phyloP scores from a whole-genome alignment of 257 asterid genomes.

The Capsicum baccatum region DNA sequence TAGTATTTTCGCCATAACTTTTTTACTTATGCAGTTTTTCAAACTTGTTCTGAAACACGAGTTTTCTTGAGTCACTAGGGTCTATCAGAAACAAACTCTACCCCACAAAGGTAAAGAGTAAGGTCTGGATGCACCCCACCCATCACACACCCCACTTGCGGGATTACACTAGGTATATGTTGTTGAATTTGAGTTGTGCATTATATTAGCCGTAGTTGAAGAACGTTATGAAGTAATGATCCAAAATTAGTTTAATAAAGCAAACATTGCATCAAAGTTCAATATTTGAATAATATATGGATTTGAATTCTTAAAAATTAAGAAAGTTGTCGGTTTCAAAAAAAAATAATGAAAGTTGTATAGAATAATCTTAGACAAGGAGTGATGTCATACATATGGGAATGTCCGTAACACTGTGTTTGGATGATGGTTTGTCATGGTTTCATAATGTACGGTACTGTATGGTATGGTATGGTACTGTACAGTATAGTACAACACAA shows the following conservation, averaged over 20 bases:
- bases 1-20: background rate
- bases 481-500: too few relatives aligned
- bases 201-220: background rate
- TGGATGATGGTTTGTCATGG: too few relatives aligned
- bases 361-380: background rate
- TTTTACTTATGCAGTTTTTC: background rate
- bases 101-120: background rate
- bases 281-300: background rate
- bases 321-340: background rate
- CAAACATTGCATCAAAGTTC: constrained; percentile 8
- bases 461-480: too few relatives aligned
- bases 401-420: background rate
- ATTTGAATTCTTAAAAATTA: constrained; percentile 12
- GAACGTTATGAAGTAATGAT: background rate
- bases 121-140: background rate
- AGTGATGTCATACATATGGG: background rate
- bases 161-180: background rate
- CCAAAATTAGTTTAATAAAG: background rate
- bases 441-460: too few relatives aligned
- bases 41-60: background rate
- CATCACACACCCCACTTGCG: background rate
- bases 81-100: background rate
- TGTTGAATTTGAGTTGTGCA: background rate
- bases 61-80: background rate
- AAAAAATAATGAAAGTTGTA: background rate